Evolutionary conservation across 2,329 filamentous ascomycete species (phyloP).

Genomic region (Metarhizium robertsii): DNA sequence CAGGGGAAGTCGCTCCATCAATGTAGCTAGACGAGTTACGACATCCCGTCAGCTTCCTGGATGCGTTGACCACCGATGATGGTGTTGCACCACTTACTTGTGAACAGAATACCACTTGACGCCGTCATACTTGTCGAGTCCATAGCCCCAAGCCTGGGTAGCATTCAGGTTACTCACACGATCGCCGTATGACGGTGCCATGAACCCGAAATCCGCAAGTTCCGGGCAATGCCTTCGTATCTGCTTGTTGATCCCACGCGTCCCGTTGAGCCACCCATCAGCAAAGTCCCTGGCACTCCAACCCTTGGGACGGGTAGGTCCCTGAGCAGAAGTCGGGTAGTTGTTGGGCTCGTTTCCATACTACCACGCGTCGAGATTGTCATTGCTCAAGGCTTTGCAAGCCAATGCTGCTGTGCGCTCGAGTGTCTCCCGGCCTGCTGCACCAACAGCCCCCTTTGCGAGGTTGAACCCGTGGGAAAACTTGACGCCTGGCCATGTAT

Average conservation of each 20-base stretch:
- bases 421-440: slow-evolving; percentile 40
- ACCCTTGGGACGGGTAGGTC: slow-evolving; percentile 36
- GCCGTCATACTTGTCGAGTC: slow-evolving; percentile 36
- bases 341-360: slow-evolving; percentile 44
- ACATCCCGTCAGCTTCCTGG: background rate
- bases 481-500: slow-evolving; percentile 44
- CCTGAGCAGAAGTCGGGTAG: slow-evolving; percentile 41
- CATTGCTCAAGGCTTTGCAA: slow-evolving; percentile 43
- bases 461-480: slow-evolving; percentile 56
- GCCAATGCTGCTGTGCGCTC: slow-evolving; percentile 44
- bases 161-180: slow-evolving; percentile 43
- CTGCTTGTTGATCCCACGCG: slow-evolving; percentile 34
- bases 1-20: slow-evolving; percentile 44
- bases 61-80: background rate
- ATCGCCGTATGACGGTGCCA: slow-evolving; percentile 47
- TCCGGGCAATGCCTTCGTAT: slow-evolving; percentile 41
- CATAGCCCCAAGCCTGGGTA: slow-evolving; percentile 38
- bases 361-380: slow-evolving; percentile 46
- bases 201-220: slow-evolving; percentile 25
- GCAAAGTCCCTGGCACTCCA: slow-evolving; percentile 51
- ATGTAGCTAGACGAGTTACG: slow-evolving; percentile 50
- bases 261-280: slow-evolving; percentile 47
- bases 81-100: slow-evolving; percentile 36
- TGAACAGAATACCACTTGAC: slow-evolving; percentile 48
- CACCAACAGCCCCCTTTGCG: slow-evolving; percentile 39